These are phyloP conservation scores for Fusarium armeniacum DNA, from an alignment of 2,329 filamentous ascomycete species.

Conservation along the genomic window DNA sequence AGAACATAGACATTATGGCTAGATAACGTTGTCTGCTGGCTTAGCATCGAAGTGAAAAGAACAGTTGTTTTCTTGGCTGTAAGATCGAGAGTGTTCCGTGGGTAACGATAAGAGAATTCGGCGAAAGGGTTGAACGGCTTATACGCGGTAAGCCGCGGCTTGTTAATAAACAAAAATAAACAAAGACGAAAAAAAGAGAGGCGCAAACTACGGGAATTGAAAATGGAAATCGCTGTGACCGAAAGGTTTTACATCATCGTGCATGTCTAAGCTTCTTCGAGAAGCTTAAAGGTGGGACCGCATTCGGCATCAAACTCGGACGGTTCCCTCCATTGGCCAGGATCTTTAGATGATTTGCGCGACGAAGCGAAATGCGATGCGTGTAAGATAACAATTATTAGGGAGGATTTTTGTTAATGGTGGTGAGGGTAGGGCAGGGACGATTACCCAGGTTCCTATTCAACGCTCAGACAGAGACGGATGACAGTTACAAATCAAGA, in stretches of 20 bases:
- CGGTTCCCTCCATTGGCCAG: slow-evolving; percentile 27
- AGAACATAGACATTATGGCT: slow-evolving; percentile 4
- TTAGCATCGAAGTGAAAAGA: slow-evolving; percentile 8
- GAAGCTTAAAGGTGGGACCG: slow-evolving; percentile 20
- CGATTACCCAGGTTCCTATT: neutral
- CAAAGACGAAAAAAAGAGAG: neutral
- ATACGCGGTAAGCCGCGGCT: slow-evolving; percentile 40
- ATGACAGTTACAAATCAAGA: neutral
- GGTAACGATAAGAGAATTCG: slow-evolving; percentile 5
- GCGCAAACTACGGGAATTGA: slow-evolving; percentile 9
- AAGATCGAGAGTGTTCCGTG: slow-evolving; percentile 29
- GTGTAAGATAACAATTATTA: slow-evolving; percentile 6
- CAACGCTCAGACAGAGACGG: slow-evolving; percentile 2
- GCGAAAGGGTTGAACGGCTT: slow-evolving; percentile 21
- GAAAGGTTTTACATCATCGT: slow-evolving; percentile 47
- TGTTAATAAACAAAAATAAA: neutral
- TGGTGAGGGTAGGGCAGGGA: neutral
- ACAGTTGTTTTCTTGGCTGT: slow-evolving; percentile 17
- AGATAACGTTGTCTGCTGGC: neutral
- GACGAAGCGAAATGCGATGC: slow-evolving; percentile 7
- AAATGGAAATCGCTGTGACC: slow-evolving; percentile 32
- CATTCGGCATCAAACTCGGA: slow-evolving; percentile 36
- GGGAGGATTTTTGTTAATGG: neutral
- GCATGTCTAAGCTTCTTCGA: slow-evolving; percentile 39
- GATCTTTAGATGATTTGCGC: slow-evolving; percentile 9